phyloP scores from a whole-genome alignment of 495 filamentous ascomycete species.

The Penicillium taxi region DNA sequence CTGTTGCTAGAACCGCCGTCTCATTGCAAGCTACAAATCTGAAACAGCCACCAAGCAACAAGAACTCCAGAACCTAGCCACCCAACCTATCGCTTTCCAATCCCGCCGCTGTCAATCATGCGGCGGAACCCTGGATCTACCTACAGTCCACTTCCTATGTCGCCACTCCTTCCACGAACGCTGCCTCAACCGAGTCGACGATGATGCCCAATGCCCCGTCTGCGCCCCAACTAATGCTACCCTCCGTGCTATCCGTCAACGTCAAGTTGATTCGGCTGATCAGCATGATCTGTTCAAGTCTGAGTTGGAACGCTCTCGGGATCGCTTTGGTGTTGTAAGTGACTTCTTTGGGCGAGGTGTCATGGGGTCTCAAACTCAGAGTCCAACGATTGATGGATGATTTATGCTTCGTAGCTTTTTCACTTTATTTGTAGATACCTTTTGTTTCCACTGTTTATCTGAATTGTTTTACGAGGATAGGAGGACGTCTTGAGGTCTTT shows the following conservation, averaged over 20 bases:
- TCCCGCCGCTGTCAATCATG: slow-evolving; percentile 80
- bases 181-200: slow-evolving; percentile 61
- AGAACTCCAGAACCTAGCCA: slow-evolving; percentile 67
- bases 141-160: slow-evolving; percentile 91
- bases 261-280: slow-evolving; percentile 81
- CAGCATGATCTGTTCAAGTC: slow-evolving; percentile 85
- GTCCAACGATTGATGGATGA: slow-evolving; percentile 32
- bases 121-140: slow-evolving; percentile 65
- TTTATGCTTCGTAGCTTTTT: no score
- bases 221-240: slow-evolving; percentile 79
- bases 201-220: slow-evolving; percentile 71
- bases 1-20: slow-evolving; percentile 56
- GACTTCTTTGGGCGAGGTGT: slow-evolving; percentile 95
- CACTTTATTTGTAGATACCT: no score
- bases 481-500: no score
- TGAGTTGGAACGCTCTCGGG: slow-evolving; percentile 67
- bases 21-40: slow-evolving; percentile 74
- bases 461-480: no score
- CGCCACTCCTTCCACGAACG: slow-evolving; percentile 92
- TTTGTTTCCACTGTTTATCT: no score
- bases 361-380: slow-evolving; percentile 53
- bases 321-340: slow-evolving; percentile 79
- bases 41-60: slow-evolving; percentile 74
- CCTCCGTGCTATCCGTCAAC: slow-evolving; percentile 72
- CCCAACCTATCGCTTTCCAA: slow-evolving; percentile 83